Conservation (phyloP, 2,329 filamentous ascomycete genomes). For the Cladobotryum protrusum region DNA sequence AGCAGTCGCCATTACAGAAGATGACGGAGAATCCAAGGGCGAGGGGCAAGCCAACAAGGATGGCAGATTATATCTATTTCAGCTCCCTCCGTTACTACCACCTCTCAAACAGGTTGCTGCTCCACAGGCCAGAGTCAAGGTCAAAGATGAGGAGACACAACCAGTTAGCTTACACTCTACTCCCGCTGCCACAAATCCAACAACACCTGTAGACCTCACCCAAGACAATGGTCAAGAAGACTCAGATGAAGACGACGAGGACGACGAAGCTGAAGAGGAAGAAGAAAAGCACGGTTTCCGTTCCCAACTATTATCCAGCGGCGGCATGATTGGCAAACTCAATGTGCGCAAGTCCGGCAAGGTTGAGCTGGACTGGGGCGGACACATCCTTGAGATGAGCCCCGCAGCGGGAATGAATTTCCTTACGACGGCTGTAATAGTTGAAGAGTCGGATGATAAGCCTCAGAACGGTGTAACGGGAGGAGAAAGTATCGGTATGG, state of each 20-base stretch:
- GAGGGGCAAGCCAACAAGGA: constrained; percentile 36
- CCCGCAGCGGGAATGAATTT: constrained; percentile 49
- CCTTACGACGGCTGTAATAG: constrained; percentile 52
- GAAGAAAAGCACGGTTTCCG: constrained; percentile 29
- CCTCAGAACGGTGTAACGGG: constrained; percentile 33
- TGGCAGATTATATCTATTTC: constrained; percentile 57
- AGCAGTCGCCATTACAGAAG: constrained; percentile 26
- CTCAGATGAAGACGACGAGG: constrained; percentile 21
- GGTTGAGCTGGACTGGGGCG: constrained; percentile 58
- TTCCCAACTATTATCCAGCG: constrained; percentile 38
- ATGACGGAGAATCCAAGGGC: constrained; percentile 22
- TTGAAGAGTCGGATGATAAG: constrained; percentile 53
- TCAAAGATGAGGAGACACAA: constrained; percentile 37
- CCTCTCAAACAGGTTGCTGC: constrained; percentile 36
- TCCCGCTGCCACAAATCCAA: constrained; percentile 8
- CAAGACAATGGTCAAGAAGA: constrained; percentile 19
- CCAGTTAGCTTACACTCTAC: constrained; percentile 33
- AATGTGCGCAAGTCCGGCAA: constrained; percentile 56
- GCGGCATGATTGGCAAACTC: constrained; percentile 55
- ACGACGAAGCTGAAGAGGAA: constrained; percentile 26
- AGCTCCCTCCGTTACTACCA: constrained; percentile 57
- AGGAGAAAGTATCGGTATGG: constrained; percentile 55
- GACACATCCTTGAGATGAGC: constrained; percentile 46
- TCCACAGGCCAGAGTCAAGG: constrained; percentile 20
- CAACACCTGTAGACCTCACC: constrained; percentile 38